Evolutionary conservation across 2,329 filamentous ascomycete species (phyloP).

Genomic region (Chrysoporthe austroafricana): DNA sequence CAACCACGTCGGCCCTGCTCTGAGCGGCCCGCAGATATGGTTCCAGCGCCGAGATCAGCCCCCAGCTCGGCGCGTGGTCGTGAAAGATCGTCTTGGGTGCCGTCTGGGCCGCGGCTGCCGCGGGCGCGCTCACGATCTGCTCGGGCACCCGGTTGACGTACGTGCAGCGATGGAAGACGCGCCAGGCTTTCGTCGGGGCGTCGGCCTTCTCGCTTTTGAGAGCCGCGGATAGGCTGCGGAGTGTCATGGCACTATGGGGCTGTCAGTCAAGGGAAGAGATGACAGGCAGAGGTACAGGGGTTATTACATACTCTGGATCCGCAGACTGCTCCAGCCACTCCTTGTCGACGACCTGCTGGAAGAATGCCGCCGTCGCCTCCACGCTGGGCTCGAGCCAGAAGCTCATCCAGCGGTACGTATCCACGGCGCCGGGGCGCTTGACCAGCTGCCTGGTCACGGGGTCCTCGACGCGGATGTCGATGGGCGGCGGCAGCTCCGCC

Average conservation of each 20-base stretch:
- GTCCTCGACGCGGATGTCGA: not conserved
- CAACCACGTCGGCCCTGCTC: not conserved
- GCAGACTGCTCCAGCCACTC: constrained; percentile 1
- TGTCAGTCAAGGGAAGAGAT: not conserved
- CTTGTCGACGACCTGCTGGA: not conserved
- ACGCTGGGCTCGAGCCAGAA: not conserved
- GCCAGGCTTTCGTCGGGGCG: not conserved
- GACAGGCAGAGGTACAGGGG: too few species aligned
- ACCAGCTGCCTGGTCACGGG: not conserved
- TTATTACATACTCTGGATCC: not conserved
- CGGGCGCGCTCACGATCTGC: not conserved
- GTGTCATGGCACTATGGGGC: not conserved
- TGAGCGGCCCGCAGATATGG: not conserved
- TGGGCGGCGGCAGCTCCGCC: not conserved
- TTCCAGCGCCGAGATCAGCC: not conserved
- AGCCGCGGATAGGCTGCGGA: not conserved
- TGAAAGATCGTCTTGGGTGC: not conserved
- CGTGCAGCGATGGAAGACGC: not conserved
- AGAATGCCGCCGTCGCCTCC: not conserved
- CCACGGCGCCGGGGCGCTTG: not conserved
- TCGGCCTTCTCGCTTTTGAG: not conserved
- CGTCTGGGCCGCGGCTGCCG: not conserved
- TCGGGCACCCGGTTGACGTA: not conserved
- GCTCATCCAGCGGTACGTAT: constrained; percentile 1
- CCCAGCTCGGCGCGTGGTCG: not conserved